Percentiles rank a stretch among this genome's conserved stretches.
Conservation (phyloP, 257 asterid species). For the Capsicum baccatum region DNA sequence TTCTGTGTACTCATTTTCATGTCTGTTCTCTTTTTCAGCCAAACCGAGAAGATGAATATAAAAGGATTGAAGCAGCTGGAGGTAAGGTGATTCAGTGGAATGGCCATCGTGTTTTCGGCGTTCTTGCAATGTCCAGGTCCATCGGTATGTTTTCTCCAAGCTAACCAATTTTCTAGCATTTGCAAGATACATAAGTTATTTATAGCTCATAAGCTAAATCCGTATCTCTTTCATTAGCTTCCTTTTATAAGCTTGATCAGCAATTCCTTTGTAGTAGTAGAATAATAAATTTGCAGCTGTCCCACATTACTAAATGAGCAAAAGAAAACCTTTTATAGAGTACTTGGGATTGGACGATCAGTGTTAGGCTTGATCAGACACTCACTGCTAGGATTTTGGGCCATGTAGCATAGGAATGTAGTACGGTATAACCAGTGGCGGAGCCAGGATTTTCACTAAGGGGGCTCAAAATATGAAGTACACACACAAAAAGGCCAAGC, state of each 20-base stretch:
- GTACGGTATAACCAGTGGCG: too few species aligned
- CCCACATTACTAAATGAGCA: background rate
- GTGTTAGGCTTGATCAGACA: background rate
- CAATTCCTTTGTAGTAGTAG: background rate
- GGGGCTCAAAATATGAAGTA: too few species aligned
- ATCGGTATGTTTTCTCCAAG: conserved; percentile 62
- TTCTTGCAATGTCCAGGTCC: conserved; percentile 98
- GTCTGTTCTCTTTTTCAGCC: conserved; percentile 55
- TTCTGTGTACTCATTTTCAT: conserved; percentile 29
- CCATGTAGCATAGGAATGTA: background rate
- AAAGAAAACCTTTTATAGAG: background rate
- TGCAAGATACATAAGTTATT: conserved; percentile 9
- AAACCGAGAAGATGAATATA: conserved; percentile 90
- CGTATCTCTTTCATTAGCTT: background rate
- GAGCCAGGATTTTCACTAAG: too few species aligned
- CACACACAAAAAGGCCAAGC: too few species aligned
- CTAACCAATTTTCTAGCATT: conserved; percentile 19
- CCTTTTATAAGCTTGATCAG: background rate
- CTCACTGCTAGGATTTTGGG: conserved; percentile 10
- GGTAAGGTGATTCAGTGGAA: conserved; percentile 99
- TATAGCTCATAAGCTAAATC: background rate
- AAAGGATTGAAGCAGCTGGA: conserved; percentile 92
- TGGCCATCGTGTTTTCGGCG: conserved; percentile 97
- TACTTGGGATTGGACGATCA: background rate
- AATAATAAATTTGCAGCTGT: background rate